Base-by-base conservation (phyloP, 768 basidiomycete genomes). In the Russula foetens region DNA sequence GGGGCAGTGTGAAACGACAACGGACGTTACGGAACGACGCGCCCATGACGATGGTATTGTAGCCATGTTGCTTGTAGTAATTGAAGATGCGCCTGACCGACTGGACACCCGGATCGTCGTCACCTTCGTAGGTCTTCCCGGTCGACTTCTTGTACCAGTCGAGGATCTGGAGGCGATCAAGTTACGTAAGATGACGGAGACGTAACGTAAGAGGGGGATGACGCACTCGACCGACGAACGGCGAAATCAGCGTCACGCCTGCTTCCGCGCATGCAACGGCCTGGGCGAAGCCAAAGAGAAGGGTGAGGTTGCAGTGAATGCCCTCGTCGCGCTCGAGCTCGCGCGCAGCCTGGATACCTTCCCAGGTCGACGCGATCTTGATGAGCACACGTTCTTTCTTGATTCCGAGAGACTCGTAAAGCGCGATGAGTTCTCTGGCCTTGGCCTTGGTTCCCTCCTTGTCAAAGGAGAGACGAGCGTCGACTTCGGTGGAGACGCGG, bases 31-130 rank as follows among this genome's bases (percentile, higher is more conserved):
- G 90, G 94, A 99, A 98, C 33, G 93, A 96, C 61, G 97, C 97
- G 72, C 96, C 97, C 97, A 98, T 98, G 74, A 98, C 96, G 75
- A 99, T 98, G 68, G 97, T 99, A 70, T 94, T 92, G 84, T 99
- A 98, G 62, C 83, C 82, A 77, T 98, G 84, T 73, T 97, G 94
- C 83, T 98, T 98, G 85, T 99, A 99, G 76, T 94, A 98, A 81
- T 96, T 91, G 85, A 88, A 99, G 79, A 99, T 99, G 76, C 82
- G 89, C 80, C 91, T 88, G 64, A 99, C 97, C 44, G 91, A 94
- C 74, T 85, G 75, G 68, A 99, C 97, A 79, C 97, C 96, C 12
- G 96, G 96, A 79, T 98, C 96, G 48, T 86, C 84, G 65, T 91
- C 92, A 53, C 92, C 93, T 67, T 85, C 83, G 80, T 94, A 98